phyloP scores from a whole-genome alignment of 495 filamentous ascomycete species.

The Xylaria flabelliformis region DNA sequence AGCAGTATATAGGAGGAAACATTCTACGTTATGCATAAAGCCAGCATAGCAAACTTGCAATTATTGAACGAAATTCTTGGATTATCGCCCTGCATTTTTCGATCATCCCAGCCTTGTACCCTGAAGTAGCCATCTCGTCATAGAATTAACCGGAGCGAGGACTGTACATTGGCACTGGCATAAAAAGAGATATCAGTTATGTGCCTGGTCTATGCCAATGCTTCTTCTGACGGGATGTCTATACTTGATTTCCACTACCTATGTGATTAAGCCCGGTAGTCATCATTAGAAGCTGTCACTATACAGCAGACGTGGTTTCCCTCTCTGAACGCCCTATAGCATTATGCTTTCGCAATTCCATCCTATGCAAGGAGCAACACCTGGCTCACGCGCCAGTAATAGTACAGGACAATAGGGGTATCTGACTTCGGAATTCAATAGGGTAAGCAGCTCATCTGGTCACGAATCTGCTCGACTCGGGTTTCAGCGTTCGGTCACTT shows the following conservation, averaged over 20 bases:
- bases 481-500: background rate
- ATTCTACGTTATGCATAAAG: background rate
- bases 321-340: background rate
- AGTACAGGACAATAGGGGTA: slow-evolving; percentile 11
- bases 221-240: background rate
- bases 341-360: background rate
- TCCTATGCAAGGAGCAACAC: background rate
- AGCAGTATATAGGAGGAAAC: background rate
- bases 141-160: background rate
- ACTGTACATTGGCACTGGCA: background rate
- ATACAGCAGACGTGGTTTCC: background rate
- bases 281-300: background rate
- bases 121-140: background rate
- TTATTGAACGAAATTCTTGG: slow-evolving; percentile 3
- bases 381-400: background rate
- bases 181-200: background rate
- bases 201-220: background rate
- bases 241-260: background rate
- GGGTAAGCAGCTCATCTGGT: background rate
- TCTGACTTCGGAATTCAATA: background rate
- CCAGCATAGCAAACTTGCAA: background rate
- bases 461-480: background rate
- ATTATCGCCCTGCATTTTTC: background rate
- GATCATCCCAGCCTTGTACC: background rate
- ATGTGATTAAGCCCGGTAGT: background rate